These are phyloP conservation scores for Trametes cubensis DNA, from an alignment of 768 basidiomycete species.

Conservation along the genomic window DNA sequence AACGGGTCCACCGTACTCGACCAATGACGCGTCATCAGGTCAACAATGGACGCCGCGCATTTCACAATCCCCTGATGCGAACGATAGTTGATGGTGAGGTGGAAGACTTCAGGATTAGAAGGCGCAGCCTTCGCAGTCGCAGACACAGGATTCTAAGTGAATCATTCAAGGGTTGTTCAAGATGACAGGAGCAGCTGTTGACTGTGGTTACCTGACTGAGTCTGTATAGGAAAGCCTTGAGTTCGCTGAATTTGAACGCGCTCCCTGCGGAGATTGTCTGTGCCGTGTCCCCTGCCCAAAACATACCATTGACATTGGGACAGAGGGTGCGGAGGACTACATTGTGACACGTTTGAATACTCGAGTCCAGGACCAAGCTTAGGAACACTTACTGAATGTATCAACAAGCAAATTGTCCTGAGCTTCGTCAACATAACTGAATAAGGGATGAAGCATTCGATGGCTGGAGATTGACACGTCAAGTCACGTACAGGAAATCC, in stretches of 20 bases:
- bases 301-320: slow-evolving; percentile 63
- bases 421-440: slow-evolving; percentile 69
- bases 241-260: slow-evolving; percentile 69
- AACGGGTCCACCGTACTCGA: slow-evolving; percentile 64
- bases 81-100: slow-evolving; percentile 66
- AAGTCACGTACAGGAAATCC: slow-evolving; percentile 51
- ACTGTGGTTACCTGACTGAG: slow-evolving; percentile 50
- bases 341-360: neutral
- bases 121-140: neutral
- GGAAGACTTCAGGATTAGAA: slow-evolving; percentile 46
- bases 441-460: neutral
- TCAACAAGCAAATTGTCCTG: slow-evolving; percentile 70
- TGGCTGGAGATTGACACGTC: neutral
- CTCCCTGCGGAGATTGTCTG: slow-evolving; percentile 77
- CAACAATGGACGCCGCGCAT: slow-evolving; percentile 60
- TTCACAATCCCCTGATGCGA: slow-evolving; percentile 76
- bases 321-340: slow-evolving; percentile 66
- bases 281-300: slow-evolving; percentile 82
- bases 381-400: slow-evolving; percentile 42
- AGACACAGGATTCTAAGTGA: too few relatives aligned
- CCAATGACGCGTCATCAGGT: slow-evolving; percentile 64
- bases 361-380: neutral
- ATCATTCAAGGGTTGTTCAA: too few relatives aligned
- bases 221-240: slow-evolving; percentile 67
- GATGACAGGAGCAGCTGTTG: neutral